Conservation (phyloP, 495 filamentous ascomycete genomes). For the Rhypophila decipiens region DNA sequence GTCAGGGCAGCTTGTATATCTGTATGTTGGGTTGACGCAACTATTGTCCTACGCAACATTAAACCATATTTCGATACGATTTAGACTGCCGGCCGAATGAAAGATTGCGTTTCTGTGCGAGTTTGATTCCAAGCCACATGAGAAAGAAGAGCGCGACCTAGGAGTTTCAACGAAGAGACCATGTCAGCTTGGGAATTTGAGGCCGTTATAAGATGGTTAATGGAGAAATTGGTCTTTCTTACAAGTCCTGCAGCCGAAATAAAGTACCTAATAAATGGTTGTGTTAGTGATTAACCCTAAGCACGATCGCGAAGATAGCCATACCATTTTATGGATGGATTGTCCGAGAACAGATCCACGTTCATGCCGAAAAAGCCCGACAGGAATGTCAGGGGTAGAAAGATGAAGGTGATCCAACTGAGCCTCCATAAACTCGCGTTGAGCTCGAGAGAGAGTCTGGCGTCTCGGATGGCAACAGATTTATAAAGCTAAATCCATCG, state of each 20-base stretch:
- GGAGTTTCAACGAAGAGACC: background rate
- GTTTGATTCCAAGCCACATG: background rate
- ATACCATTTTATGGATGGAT: background rate
- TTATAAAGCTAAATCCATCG: background rate
- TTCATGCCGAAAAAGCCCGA: constrained; percentile 59
- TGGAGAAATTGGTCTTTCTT: background rate
- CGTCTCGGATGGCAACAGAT: background rate
- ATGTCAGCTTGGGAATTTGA: background rate
- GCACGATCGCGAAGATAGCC: background rate
- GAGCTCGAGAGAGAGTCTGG: background rate
- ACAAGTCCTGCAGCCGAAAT: background rate
- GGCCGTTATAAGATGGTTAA: background rate
- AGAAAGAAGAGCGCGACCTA: background rate
- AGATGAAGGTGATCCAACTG: constrained; percentile 46
- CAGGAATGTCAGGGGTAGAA: constrained; percentile 56
- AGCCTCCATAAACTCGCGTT: background rate
- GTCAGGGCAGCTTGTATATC: no score
- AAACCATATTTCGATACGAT: background rate
- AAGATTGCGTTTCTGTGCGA: background rate
- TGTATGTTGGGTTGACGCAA: no score
- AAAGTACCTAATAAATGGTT: background rate
- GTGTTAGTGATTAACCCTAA: background rate
- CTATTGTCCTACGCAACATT: no score
- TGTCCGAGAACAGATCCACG: background rate
- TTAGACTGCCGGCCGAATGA: background rate